Evolutionary conservation across 345 rosid genomes (phyloP), one percentile per base, ranked within the genome.

Genomic region (Heritiera fomes): DNA sequence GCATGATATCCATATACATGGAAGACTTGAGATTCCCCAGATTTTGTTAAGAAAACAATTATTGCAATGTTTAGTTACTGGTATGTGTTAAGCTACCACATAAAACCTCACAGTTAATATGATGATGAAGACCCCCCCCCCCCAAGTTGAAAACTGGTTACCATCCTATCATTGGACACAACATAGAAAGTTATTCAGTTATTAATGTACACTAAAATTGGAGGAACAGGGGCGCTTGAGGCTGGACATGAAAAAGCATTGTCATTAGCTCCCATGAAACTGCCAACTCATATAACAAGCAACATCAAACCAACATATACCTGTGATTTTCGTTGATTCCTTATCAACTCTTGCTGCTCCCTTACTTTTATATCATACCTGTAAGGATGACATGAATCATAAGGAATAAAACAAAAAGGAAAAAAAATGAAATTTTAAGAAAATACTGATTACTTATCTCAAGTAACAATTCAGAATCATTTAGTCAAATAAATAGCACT

Each of bases 281-380:
- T 67, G 61, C 66, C 58, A 50, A 38, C 58, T 67, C 41, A 7
- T 62, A 38, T 23, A 20, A 41, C 45, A 47, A 38, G 4, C 62
- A 63, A 70, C 59, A 5, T 30, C 8, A 46, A 30, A 30, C 56
- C 17, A 32, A 71, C 1, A 47, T 10, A 73, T 81, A 93, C 96
- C 98, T 93, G 99, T 20, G 80, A 85, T 82, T 90, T 91, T 56
- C 98, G 84, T 78, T 91, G 87, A 77, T 83, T 87, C 82, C 99
- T 86, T 80, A 88, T 87, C 82, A 76, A 80, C 85, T 92, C 97
- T 81, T 92, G 97, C 84, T 92, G 99, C 89, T 93, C 98, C 85
- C 94, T 88, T 80, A 90, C 53, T 92, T 92, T 93, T 8, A 96
- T 94, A 88, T 96, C 98, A 77, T 96, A 90, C 83, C 98, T 95